Evolutionary conservation across 2,329 filamentous ascomycete species (phyloP).

Genomic region (Cryphonectria parasitica): DNA sequence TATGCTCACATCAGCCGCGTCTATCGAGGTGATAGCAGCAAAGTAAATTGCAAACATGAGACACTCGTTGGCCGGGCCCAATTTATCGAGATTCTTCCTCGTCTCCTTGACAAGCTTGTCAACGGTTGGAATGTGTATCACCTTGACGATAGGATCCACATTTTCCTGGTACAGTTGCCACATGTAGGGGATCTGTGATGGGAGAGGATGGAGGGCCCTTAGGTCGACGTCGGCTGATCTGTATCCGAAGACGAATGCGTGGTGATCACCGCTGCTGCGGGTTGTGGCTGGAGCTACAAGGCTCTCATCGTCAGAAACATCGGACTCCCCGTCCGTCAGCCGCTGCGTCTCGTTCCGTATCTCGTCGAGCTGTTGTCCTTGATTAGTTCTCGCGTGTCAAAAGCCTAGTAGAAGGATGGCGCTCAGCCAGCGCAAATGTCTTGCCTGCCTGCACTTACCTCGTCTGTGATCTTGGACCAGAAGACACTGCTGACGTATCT

Average conservation of each 20-base stretch:
- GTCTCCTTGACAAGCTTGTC: conserved; percentile 65
- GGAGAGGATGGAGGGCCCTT: conserved; percentile 64
- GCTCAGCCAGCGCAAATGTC: background rate
- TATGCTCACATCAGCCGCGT: conserved; percentile 58
- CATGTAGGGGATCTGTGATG: conserved; percentile 67
- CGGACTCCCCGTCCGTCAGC: conserved; percentile 58
- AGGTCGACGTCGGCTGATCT: conserved; percentile 72
- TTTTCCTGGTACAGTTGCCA: conserved; percentile 76
- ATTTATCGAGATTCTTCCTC: conserved; percentile 59
- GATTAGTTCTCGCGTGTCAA: conserved; percentile 9
- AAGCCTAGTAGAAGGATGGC: background rate
- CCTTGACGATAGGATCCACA: conserved; percentile 73
- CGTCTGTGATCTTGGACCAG: conserved; percentile 76
- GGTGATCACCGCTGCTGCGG: conserved; percentile 56
- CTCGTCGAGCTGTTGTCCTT: conserved; percentile 42
- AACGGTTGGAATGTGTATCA: conserved; percentile 71
- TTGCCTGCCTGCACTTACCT: conserved; percentile 50
- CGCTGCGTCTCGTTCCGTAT: conserved; percentile 55
- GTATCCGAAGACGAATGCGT: conserved; percentile 75
- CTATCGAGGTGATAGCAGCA: conserved; percentile 60
- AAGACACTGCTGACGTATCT: conserved; percentile 78
- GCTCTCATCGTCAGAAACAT: conserved; percentile 60
- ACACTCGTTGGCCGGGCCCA: conserved; percentile 62
- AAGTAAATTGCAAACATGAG: conserved; percentile 68
- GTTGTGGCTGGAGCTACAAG: conserved; percentile 50